phyloP scores from a whole-genome alignment of 2,329 filamentous ascomycete species.

The Claviceps sp. region DNA sequence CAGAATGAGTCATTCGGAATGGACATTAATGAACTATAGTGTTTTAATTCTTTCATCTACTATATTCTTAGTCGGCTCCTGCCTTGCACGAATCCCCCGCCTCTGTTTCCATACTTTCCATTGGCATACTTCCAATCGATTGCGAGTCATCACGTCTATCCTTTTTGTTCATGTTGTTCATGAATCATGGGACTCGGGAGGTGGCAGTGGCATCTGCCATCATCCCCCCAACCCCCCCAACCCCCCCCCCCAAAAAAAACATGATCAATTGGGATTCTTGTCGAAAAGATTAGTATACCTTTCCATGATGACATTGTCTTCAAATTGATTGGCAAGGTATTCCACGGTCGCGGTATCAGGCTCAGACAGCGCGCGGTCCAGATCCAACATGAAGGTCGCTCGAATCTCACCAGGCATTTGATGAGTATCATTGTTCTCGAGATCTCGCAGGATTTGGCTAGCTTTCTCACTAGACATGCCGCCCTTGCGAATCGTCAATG shows the following conservation, averaged over 20 bases:
- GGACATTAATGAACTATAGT: too few species aligned
- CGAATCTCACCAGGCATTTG: constrained; percentile 14
- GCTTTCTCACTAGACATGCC: constrained; percentile 18
- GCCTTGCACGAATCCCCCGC: too few species aligned
- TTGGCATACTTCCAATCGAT: too few species aligned
- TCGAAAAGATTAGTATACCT: constrained; percentile 17
- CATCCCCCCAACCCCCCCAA: not conserved
- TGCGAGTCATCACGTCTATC: too few species aligned
- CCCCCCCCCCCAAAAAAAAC: not conserved
- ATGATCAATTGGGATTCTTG: not conserved
- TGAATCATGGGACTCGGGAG: too few species aligned
- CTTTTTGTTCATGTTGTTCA: too few species aligned
- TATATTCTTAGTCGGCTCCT: too few species aligned
- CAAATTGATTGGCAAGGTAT: constrained; percentile 19
- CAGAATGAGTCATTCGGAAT: too few species aligned
- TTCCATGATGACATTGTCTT: constrained; percentile 19
- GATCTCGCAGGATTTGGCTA: constrained; percentile 16
- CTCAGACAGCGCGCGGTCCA: constrained; percentile 21
- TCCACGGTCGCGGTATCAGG: constrained; percentile 20
- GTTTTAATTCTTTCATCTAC: too few species aligned
- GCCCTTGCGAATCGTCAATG: constrained; percentile 18
- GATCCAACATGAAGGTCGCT: constrained; percentile 24
- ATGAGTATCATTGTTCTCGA: constrained; percentile 14
- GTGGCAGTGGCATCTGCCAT: not conserved
- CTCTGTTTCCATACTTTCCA: too few species aligned